Evolutionary conservation across 2,329 filamentous ascomycete species (phyloP), one percentile per base, ranked within the genome.

Genomic region (Penicillium sp.): DNA sequence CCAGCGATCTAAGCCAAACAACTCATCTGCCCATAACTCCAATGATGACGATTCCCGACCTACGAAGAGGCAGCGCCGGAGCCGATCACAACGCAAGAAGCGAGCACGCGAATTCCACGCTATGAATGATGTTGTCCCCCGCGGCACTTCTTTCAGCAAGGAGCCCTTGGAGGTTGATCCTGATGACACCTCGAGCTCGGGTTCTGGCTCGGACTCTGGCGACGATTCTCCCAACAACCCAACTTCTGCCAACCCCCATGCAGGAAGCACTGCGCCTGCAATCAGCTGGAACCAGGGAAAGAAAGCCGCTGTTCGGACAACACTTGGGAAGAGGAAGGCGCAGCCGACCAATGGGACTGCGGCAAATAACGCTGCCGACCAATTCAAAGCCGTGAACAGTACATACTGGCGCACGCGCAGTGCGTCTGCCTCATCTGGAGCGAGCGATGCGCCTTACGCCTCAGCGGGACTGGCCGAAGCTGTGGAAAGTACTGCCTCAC

Each of bases 241-340:
- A 3, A 34, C 42, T 4, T 29, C 49, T 16, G 50, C 39, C 29
- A 55, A 61, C 40, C 54, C 54, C 13, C 51, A 62, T 38, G 51
- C 51, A 4, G 57, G 54, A 27, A 59, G 43, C 41, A 61, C 59
- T 10, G 54, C 60, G 20, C 63, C 64, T 8, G 60, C 62, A 1
- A 62, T 66, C n/a, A 71, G 65, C 44, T 75, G 73, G 73, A 75
- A 76, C 41, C 65, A 70, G 46, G 67, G 67, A 16, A 68, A 66
- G 20, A 70, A 69, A 39, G 62, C 61, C 35, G 63, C 65, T 7
- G 65, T 75, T 37, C 63, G 73, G 31, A 76, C 70, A 13, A 68
- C 68, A 1, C 66, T 75, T 42, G 62, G 66, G 23, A 60, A 59
- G 44, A 58, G 61, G 27, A 54, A 51, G 11, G 46, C 55, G 2